These are phyloP conservation scores for Carex arenaria DNA, from an alignment of 202 grass and related monocot species.

Conservation along the genomic window DNA sequence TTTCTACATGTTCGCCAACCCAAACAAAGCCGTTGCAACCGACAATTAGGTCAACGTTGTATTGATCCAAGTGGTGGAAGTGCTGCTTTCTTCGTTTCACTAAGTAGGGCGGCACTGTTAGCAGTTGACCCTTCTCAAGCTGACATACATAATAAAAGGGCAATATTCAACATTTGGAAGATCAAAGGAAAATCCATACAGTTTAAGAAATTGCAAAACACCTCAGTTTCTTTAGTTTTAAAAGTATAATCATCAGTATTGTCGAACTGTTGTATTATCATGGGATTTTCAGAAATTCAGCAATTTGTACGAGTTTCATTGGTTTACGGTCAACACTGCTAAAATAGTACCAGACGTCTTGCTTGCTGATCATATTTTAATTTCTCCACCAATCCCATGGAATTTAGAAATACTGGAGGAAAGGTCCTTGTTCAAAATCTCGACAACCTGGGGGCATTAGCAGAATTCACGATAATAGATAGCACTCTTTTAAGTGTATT, in stretches of 20 bases:
- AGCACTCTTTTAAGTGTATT: neutral
- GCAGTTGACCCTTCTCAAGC: slow-evolving; percentile 83
- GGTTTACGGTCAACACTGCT: neutral
- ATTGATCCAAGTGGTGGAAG: slow-evolving; percentile 75
- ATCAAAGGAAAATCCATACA: neutral
- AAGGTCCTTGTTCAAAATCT: neutral
- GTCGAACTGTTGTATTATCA: neutral
- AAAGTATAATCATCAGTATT: neutral
- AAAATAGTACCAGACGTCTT: neutral
- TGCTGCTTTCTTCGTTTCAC: slow-evolving; percentile 88
- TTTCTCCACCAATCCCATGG: neutral
- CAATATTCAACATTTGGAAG: neutral
- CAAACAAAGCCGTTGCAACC: slow-evolving; percentile 92
- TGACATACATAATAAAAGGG: slow-evolving; percentile 24
- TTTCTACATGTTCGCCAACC: slow-evolving; percentile 71
- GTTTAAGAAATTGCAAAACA: neutral
- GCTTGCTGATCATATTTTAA: neutral
- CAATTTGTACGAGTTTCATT: neutral
- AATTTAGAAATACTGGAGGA: neutral
- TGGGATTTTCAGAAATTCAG: neutral
- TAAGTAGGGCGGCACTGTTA: slow-evolving; percentile 72
- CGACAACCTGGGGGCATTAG: neutral
- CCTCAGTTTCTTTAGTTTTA: neutral
- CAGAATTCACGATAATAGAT: neutral
- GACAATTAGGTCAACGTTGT: slow-evolving; percentile 66